These are phyloP conservation scores for Pseudopithomyces chartarum DNA, from an alignment of 2,329 filamentous ascomycete genomes.

Conservation along the genomic window DNA sequence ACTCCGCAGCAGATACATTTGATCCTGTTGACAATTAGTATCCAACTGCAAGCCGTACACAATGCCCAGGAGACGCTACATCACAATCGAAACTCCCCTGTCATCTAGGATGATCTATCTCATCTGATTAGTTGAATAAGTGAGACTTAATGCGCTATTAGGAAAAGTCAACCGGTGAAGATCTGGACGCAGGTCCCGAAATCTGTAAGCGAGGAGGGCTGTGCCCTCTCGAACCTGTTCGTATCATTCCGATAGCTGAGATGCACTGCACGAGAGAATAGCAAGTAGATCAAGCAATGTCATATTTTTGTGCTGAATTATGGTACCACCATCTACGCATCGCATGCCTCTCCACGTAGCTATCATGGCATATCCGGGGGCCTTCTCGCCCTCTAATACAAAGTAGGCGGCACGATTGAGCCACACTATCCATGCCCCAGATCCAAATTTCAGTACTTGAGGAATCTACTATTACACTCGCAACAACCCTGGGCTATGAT, in stretches of 20 bases:
- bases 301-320: not conserved
- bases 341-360: not conserved
- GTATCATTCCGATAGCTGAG: not conserved
- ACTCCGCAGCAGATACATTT: too few relatives aligned
- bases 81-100: not conserved
- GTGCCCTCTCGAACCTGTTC: not conserved
- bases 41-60: not conserved
- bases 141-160: not conserved
- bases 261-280: not conserved
- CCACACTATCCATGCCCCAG: not conserved
- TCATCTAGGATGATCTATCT: not conserved
- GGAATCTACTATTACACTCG: slow-evolving; percentile 3
- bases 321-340: not conserved
- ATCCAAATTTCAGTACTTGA: not conserved
- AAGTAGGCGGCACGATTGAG: not conserved
- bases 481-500: not conserved
- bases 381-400: not conserved
- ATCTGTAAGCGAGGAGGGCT: not conserved
- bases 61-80: not conserved
- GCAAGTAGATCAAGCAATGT: slow-evolving; percentile 2
- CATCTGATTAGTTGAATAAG: not conserved
- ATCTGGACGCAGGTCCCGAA: not conserved
- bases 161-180: not conserved
- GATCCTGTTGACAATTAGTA: not conserved
- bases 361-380: not conserved